Evolutionary conservation across 2,329 filamentous ascomycete species (phyloP), one percentile per base, ranked within the genome.

Genomic region (Mariannaea elegans): DNA sequence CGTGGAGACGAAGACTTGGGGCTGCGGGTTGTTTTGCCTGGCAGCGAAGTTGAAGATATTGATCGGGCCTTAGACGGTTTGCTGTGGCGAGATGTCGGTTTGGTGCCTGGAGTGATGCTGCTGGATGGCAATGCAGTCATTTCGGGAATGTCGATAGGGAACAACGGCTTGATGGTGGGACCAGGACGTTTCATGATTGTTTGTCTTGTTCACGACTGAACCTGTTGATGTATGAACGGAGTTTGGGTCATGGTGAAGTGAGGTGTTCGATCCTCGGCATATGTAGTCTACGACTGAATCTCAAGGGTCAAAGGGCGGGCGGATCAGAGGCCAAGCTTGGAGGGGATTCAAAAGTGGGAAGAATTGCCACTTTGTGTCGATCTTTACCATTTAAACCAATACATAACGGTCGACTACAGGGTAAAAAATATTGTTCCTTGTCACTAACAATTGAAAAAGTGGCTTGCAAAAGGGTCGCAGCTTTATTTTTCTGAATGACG

Each of bases 1-100:
- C 74, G 73, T 13, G 76, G 74, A 3, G 71, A 62, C 0, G 66
- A 54, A n/a, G 49, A 13, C n/a, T 24, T 41, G 34, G 16, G 7
- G 24, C 24, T n/a, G 38, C 32, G 38, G 12, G 7, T n/a, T 21
- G 13, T 45, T 13, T 8, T 46, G 39, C 31, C 23, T 0, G 39
- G 31, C 12, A 31, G 45, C 3, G 55, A 57, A 23, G 13, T 24
- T 21, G 56, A 31, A 14, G 23, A 29, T 13, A 4, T 36, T 5
- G 50, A 54, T 8, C 14, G 24, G 29, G 38, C 34, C 10, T 34
- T 47, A 3, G 16, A 36, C 7, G 4, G 18, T 51, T 34, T 49
- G 38, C 27, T 27, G 31, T 27, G 18, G 16, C 48, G 23, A 13
- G 34, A 32, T n/a, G 34, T 23, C 8, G 23, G 16, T 2, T 42